Evolutionary conservation across 305 asterid genomes (phyloP).

Genomic region (Fraxinus sp.): DNA sequence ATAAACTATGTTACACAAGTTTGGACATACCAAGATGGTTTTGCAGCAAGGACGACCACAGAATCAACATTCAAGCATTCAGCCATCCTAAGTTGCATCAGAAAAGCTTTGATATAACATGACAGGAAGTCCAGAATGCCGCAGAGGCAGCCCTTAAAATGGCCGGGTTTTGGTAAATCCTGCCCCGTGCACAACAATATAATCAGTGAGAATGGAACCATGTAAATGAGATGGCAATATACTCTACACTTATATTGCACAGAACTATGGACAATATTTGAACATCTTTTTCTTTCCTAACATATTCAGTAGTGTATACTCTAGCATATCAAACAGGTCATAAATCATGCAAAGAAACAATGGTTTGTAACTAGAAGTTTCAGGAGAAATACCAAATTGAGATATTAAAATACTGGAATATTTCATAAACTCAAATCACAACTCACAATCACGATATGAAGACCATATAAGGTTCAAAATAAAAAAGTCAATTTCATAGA

Average conservation of each 20-base stretch:
- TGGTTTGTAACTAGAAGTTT: neutral
- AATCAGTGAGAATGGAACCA: neutral
- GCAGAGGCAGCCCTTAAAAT: constrained; percentile 75
- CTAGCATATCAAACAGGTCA: neutral
- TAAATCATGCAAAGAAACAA: neutral
- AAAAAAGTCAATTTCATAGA: neutral
- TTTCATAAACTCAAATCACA: neutral
- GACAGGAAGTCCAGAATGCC: constrained; percentile 90
- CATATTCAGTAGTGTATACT: neutral
- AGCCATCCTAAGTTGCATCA: constrained; percentile 32
- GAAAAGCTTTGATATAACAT: constrained; percentile 79
- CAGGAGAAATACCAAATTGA: neutral
- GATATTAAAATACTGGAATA: neutral
- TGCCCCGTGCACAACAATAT: constrained; percentile 27
- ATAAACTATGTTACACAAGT: constrained; percentile 18
- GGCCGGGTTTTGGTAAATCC: constrained; percentile 92
- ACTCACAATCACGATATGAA: neutral
- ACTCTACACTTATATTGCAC: neutral
- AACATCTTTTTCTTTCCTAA: neutral
- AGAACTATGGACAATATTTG: neutral
- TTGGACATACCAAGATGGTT: neutral
- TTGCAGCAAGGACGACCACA: neutral
- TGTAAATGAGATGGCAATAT: neutral
- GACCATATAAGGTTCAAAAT: neutral
- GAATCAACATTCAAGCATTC: constrained; percentile 7